phyloP scores from a whole-genome alignment of 2,329 filamentous ascomycete species.

The Cordyceps tenuipes region DNA sequence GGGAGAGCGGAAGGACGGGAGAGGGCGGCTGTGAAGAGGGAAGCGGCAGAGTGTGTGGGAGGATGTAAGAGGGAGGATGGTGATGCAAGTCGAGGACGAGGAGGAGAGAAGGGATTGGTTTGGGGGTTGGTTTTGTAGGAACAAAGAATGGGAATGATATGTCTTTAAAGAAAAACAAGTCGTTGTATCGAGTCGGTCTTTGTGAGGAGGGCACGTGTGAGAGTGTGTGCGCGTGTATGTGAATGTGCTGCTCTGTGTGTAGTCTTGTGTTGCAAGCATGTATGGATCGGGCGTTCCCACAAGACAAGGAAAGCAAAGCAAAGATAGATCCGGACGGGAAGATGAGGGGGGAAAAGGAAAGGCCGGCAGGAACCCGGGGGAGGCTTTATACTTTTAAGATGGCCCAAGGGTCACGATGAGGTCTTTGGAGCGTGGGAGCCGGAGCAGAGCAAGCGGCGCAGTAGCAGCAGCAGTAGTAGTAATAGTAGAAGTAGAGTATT shows the following conservation, averaged over 20 bases:
- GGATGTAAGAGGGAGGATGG: no score
- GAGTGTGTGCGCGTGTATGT: neutral
- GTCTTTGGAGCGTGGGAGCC: no score
- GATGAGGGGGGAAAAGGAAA: neutral
- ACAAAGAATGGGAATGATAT: neutral
- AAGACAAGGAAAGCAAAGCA: neutral
- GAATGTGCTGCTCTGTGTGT: neutral
- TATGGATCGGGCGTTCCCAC: neutral
- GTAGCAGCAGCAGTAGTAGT: no score
- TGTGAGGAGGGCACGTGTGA: neutral
- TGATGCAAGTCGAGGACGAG: no score
- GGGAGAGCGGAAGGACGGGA: no score
- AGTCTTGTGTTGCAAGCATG: neutral
- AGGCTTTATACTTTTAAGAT: neutral
- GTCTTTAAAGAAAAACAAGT: no score
- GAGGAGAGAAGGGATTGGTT: no score
- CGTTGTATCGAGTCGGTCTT: neutral
- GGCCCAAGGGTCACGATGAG: neutral
- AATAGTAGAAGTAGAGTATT: no score
- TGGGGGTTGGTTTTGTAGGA: no score
- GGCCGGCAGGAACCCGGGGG: conserved; percentile 1
- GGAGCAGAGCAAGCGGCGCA: no score
- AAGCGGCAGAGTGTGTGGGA: no score
- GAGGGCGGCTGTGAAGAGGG: no score
- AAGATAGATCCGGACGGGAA: neutral